Evolutionary conservation across 2,329 filamentous ascomycete genomes (phyloP), one percentile per base, ranked within the genome.

Genomic region (Geosmithia morbida): DNA sequence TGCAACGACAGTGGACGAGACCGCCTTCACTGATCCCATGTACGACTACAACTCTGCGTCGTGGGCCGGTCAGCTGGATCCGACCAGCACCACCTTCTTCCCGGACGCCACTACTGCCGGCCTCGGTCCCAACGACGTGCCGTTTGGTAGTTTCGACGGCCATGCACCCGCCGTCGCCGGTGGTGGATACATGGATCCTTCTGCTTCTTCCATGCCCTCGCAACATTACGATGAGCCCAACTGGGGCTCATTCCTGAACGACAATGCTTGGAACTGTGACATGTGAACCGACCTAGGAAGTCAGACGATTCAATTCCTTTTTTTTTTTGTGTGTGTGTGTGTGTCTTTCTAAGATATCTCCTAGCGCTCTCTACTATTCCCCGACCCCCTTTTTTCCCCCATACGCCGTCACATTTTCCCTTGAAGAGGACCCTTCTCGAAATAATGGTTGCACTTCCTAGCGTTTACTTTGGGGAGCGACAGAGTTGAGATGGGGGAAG

Each of bases 11-110:
- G 13, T 37, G 33, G 33, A 37, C 33, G 57, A 46, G 7, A 42
- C 59, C 6, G 56, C 56, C 1, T 51, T 53, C 44, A 33, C 46
- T n/a, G 46, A 50, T 13, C 53, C 39, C 8, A 14, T 55, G 41
- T 55, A 52, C 17, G 33, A 30, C 17, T 52, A 54, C 10, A 49
- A 52, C 33, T 11, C 29, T 11, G 29, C 29, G 7, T 30, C 11
- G 33, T 37, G 11, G 11, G 11, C 3, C 14, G 33, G 17, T 42
- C 20, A 42, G 33, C 6, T 37, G 33, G 33, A 37, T 16, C 33
- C 33, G 6, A 16, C 17, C 8, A 22, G 4, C 3, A 16, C 17
- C 6, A 7, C 17, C 3, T 42, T 42, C 41, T 42, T 42, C 41
- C 17, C 41, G 2, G 41, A 42, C 41, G 11, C 5, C 33, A 18